Conservation (phyloP, 225 moss, liverwort and hornwort genomes). For the Thuidium tamariscinum region DNA sequence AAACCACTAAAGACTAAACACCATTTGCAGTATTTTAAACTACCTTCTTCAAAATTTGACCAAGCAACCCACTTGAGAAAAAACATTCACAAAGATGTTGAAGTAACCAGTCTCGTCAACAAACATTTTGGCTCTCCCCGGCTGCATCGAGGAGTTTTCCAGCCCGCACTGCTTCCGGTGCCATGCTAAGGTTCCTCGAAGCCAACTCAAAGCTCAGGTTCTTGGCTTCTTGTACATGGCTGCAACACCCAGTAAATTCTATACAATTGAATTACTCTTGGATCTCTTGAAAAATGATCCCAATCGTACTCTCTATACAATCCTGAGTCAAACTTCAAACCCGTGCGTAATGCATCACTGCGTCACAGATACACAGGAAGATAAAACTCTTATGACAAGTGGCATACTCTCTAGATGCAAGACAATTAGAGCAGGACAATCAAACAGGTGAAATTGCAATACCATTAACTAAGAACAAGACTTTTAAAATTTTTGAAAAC, state of each 20-base stretch:
- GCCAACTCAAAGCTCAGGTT: constrained; percentile 73
- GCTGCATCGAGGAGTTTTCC: constrained; percentile 80
- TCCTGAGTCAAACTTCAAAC: neutral
- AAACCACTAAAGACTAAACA: neutral
- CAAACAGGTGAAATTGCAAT: neutral
- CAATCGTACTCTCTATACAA: neutral
- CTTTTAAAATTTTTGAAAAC: neutral
- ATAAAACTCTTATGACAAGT: neutral
- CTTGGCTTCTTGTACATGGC: constrained; percentile 74
- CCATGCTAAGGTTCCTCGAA: constrained; percentile 65
- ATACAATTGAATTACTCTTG: neutral
- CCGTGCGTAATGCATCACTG: neutral
- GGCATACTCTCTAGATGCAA: neutral
- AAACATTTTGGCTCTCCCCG: constrained; percentile 84
- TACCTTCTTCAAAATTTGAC: neutral
- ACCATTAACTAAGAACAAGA: neutral
- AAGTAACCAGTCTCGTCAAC: constrained; percentile 79
- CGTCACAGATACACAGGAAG: neutral
- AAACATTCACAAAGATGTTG: constrained; percentile 86
- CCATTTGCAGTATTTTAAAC: neutral
- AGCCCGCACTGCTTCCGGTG: constrained; percentile 51
- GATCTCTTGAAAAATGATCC: neutral
- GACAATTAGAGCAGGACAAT: neutral
- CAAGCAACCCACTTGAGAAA: constrained; percentile 52
- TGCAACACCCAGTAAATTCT: constrained; percentile 14